Evolutionary conservation across 2,329 filamentous ascomycete species (phyloP), one percentile per base, ranked within the genome.

Genomic region (Arthroderma sp.): DNA sequence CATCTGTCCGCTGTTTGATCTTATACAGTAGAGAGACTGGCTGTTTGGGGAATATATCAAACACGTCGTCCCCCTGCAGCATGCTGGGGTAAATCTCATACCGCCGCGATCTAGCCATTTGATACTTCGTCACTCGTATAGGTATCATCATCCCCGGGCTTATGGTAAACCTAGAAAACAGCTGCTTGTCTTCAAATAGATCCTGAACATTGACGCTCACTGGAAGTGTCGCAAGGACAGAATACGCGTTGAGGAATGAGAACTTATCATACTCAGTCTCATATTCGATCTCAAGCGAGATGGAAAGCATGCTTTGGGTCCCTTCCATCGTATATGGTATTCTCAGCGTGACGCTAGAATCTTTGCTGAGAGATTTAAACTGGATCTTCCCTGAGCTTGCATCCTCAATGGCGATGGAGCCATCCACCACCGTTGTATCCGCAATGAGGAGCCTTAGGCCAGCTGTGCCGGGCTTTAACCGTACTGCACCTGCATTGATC

Each of bases 181-280:
- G 71, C 0, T 78, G 73, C 5, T 79, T 68, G 50, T 85, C 78
- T 59, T 94, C 94, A 69, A 96, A 96, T 29, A 93, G 78, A 54
- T 98, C 91, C 56, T 96, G 88, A 4, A 98, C 91, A 52, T 96
- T 96, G 50, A 98, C 91, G 3, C 89, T 88, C 3, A 98, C 72
- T 0, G 86, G 85, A 4, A 98, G 70, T 1, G 83, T 75, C 1
- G 91, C 81, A 2, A 80, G 74, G 15, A 93, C 71, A 3, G 72
- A 75, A 15, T 76, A 74, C 5, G 73, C 71, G 10, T 74, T 75
- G 10, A 77, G 73, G 57, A 81, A 82, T 44, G 72, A 70, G 51
- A 85, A 84, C 5, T 67, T 70, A 3, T 43, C 15, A 2, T 80
- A 83, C 2, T 75, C 66, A 0, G 84, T 88, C 2, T 73, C 73